phyloP scores from a whole-genome alignment of 2,329 filamentous ascomycete species.

The Alternaria brassicicola region DNA sequence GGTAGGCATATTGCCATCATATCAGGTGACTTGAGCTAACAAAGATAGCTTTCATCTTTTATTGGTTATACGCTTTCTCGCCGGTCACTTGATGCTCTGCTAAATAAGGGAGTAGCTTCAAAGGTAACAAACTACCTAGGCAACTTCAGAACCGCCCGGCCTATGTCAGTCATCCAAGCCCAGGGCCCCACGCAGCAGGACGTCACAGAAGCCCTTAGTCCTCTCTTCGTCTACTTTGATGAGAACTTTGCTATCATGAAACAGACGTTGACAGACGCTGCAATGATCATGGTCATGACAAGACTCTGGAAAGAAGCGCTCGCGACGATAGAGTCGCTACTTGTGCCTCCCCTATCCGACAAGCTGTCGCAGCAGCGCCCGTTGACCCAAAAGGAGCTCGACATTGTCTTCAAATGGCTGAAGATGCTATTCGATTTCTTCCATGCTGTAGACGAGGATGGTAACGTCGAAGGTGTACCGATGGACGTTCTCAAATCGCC shows the following conservation, averaged over 20 bases:
- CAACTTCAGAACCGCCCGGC: constrained; percentile 60
- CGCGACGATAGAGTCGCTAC: constrained; percentile 83
- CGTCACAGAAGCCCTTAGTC: constrained; percentile 79
- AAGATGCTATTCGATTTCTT: constrained; percentile 92
- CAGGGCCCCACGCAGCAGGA: constrained; percentile 72
- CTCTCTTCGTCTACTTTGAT: constrained; percentile 92
- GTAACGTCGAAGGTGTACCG: constrained; percentile 85
- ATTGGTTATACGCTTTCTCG: constrained; percentile 88
- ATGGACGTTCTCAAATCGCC: constrained; percentile 92
- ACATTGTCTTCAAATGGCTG: constrained; percentile 95
- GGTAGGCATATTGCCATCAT: constrained; percentile 57
- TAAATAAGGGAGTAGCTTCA: constrained; percentile 75
- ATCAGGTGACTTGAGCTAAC: constrained; percentile 12
- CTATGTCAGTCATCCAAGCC: constrained; percentile 56
- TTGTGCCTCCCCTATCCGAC: constrained; percentile 93
- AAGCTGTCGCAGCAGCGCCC: constrained; percentile 87
- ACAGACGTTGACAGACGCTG: constrained; percentile 87
- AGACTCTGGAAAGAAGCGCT: constrained; percentile 97
- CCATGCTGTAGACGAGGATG: constrained; percentile 85
- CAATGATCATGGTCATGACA: constrained; percentile 99
- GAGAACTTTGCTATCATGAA: constrained; percentile 99
- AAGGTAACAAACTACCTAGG: constrained; percentile 66
- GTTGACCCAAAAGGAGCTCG: constrained; percentile 84
- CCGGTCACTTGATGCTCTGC: constrained; percentile 75
- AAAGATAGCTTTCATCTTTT: constrained; percentile 78